Evolutionary conservation across 352 stramenopile genomes (phyloP).

Genomic region (Phytophthora aleatoria): DNA sequence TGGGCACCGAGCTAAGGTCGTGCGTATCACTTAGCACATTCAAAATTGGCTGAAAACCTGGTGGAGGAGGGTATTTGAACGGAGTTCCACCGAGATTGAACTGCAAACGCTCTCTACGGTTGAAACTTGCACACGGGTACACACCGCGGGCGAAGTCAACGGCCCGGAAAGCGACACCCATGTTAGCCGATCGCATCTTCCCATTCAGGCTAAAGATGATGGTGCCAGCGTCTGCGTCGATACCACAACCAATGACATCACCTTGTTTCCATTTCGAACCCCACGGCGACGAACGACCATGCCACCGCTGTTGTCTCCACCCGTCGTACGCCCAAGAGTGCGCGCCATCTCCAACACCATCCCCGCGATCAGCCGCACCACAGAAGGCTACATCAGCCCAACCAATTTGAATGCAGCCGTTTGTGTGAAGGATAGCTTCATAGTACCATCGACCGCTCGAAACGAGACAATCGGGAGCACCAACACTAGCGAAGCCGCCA

Average conservation of each 20-base stretch:
- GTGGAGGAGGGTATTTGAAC: constrained; percentile 78
- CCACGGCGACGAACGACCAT: constrained; percentile 86
- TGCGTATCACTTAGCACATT: constrained; percentile 56
- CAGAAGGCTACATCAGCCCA: constrained; percentile 92
- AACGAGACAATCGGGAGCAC: constrained; percentile 80
- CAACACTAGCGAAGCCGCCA: constrained; percentile 86
- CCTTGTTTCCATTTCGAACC: constrained; percentile 92
- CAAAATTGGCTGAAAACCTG: constrained; percentile 82
- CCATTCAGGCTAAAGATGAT: constrained; percentile 94
- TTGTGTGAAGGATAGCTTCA: constrained; percentile 92
- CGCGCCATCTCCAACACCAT: constrained; percentile 92
- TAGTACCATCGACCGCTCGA: constrained; percentile 89
- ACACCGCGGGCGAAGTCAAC: constrained; percentile 84
- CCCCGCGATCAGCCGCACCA: constrained; percentile 83
- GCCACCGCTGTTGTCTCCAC: constrained; percentile 92
- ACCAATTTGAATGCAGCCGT: constrained; percentile 94
- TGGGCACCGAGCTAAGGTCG: constrained; percentile 56
- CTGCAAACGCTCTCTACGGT: constrained; percentile 82
- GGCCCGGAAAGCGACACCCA: constrained; percentile 84
- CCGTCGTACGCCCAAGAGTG: constrained; percentile 95
- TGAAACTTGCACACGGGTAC: constrained; percentile 89
- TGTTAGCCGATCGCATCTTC: constrained; percentile 85
- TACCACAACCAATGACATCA: constrained; percentile 90
- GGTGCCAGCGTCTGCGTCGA: constrained; percentile 87
- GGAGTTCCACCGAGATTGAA: constrained; percentile 87